Evolutionary conservation across 345 rosid species (phyloP).

Genomic region (Hirschfeldia incana): DNA sequence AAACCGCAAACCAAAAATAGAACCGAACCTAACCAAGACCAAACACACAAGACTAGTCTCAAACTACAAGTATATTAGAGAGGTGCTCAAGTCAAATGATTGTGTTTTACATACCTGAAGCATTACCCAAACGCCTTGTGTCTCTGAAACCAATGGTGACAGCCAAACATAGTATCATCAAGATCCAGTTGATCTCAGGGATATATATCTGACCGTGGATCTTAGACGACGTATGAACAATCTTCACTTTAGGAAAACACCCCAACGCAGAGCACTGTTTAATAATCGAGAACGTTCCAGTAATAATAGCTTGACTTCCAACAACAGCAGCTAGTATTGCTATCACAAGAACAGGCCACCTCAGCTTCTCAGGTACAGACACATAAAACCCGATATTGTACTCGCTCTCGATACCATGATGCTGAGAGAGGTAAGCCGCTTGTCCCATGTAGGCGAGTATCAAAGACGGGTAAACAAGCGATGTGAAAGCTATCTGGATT

Average conservation of each 20-base stretch:
- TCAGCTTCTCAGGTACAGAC: slow-evolving; percentile 75
- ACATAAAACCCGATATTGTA: slow-evolving; percentile 73
- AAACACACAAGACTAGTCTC: neutral
- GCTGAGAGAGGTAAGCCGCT: slow-evolving; percentile 82
- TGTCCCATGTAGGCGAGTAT: slow-evolving; percentile 95
- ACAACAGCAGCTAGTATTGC: slow-evolving; percentile 95
- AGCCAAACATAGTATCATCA: slow-evolving; percentile 85
- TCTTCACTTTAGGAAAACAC: slow-evolving; percentile 85
- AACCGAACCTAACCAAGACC: too few relatives aligned
- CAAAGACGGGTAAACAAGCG: slow-evolving; percentile 81
- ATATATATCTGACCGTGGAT: slow-evolving; percentile 94
- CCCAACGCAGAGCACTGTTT: slow-evolving; percentile 85
- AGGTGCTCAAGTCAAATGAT: neutral
- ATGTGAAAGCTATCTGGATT: slow-evolving; percentile 87
- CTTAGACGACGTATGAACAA: slow-evolving; percentile 85
- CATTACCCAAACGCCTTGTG: slow-evolving; percentile 83
- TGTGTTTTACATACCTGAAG: slow-evolving; percentile 62
- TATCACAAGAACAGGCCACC: slow-evolving; percentile 89
- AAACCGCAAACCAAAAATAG: too few relatives aligned
- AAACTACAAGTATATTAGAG: neutral
- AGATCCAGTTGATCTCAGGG: slow-evolving; percentile 90
- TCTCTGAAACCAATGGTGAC: slow-evolving; percentile 87
- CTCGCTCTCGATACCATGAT: slow-evolving; percentile 47
- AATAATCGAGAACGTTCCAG: slow-evolving; percentile 89
- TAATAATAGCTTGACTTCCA: slow-evolving; percentile 91